phyloP scores from a whole-genome alignment of 129 eudicot genomes.

The Dittrichia graveolens region DNA sequence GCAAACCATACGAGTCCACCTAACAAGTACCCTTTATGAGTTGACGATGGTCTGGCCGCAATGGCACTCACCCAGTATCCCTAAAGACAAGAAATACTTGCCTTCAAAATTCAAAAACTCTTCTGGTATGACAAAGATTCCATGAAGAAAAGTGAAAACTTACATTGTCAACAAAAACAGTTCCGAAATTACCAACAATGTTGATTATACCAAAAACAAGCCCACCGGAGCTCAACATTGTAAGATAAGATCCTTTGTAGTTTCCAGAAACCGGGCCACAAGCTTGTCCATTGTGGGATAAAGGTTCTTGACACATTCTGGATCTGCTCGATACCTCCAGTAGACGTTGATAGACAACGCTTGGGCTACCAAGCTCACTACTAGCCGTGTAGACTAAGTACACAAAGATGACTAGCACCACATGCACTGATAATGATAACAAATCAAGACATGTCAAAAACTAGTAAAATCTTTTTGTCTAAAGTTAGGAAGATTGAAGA shows the following conservation, averaged over 20 bases:
- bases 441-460: not conserved
- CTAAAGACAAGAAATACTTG: constrained; percentile 34
- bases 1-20: constrained; percentile 99
- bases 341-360: constrained; percentile 60
- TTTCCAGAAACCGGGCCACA: constrained; percentile 91
- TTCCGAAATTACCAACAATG: constrained; percentile 95
- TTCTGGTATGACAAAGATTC: not conserved
- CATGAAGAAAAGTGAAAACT: constrained; percentile 19
- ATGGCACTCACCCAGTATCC: constrained; percentile 99
- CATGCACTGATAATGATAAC: constrained; percentile 60
- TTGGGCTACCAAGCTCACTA: constrained; percentile 92
- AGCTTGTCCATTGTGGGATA: constrained; percentile 75
- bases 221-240: constrained; percentile 97
- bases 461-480: not conserved
- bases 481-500: too few species aligned
- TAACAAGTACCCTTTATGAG: constrained; percentile 93
- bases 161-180: constrained; percentile 96
- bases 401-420: constrained; percentile 87
- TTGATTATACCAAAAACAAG: constrained; percentile 92
- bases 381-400: constrained; percentile 88
- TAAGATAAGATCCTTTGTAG: constrained; percentile 77
- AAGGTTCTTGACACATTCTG: constrained; percentile 77
- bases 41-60: constrained; percentile 97
- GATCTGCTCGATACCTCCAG: constrained; percentile 80
- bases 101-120: not conserved